These are phyloP conservation scores for Cryptococcus jaspeensis DNA, from an alignment of 1,284 basidiomycete species.

Conservation along the genomic window DNA sequence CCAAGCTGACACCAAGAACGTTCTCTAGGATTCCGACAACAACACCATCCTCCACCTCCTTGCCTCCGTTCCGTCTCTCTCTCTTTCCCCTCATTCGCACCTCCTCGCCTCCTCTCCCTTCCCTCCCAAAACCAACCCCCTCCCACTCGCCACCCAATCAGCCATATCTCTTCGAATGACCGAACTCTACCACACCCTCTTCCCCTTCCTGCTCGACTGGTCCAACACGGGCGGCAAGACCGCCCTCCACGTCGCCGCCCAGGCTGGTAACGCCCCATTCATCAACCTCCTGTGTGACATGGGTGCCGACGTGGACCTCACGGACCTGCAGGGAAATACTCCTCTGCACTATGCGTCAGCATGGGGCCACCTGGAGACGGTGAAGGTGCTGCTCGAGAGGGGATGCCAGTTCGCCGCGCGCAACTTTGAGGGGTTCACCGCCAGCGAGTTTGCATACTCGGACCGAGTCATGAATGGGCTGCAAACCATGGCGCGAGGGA, in stretches of 20 bases:
- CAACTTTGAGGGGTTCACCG: constrained; percentile 87
- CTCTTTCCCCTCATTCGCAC: constrained; percentile 29
- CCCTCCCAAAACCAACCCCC: constrained; percentile 19
- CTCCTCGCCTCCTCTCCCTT: constrained; percentile 30
- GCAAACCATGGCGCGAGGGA: constrained; percentile 31
- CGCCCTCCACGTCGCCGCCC: constrained; percentile 79
- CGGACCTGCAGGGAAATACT: constrained; percentile 88
- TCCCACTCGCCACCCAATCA: constrained; percentile 21
- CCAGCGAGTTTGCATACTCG: constrained; percentile 90
- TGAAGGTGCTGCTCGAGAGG: constrained; percentile 81
- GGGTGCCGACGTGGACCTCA: constrained; percentile 79
- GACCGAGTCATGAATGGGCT: constrained; percentile 26
- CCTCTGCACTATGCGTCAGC: constrained; percentile 71
- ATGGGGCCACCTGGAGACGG: constrained; percentile 59
- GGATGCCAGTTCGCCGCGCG: constrained; percentile 76
- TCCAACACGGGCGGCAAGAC: constrained; percentile 84
- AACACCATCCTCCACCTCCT: constrained; percentile 87
- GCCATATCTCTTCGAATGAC: constrained; percentile 35
- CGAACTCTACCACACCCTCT: constrained; percentile 37
- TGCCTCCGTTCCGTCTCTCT: constrained; percentile 65
- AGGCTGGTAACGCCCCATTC: constrained; percentile 84
- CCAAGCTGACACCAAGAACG: not conserved
- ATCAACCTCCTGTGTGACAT: constrained; percentile 71
- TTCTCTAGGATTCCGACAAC: constrained; percentile 72
- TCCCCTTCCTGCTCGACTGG: constrained; percentile 81